phyloP scores from a whole-genome alignment of 768 basidiomycete genomes.

The Mrakia hoshinonis region DNA sequence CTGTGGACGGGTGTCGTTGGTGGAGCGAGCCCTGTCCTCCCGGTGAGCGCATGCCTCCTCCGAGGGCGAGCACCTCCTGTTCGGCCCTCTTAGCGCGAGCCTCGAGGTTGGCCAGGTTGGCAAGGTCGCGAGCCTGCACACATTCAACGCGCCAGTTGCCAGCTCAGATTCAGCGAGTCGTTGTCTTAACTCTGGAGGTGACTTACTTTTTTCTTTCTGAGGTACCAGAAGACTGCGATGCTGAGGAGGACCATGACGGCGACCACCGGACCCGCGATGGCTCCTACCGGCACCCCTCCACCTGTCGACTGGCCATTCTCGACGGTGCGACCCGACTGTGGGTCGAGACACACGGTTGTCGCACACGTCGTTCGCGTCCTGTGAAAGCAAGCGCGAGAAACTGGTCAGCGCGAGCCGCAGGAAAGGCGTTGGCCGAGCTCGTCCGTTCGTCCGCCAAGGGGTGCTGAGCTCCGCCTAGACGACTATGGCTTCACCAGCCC shows the following conservation, averaged over 20 bases:
- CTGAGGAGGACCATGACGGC: slow-evolving; percentile 21
- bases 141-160: not conserved
- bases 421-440: not conserved
- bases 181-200: no score
- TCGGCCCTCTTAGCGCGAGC: slow-evolving; percentile 27
- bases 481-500: not conserved
- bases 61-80: slow-evolving; percentile 24
- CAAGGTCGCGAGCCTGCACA: slow-evolving; percentile 17
- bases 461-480: not conserved
- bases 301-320: not conserved
- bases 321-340: not conserved
- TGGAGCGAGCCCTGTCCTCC: not conserved
- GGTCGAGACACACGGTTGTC: slow-evolving; percentile 21
- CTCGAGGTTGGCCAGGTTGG: slow-evolving; percentile 22
- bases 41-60: slow-evolving; percentile 13
- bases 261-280: slow-evolving; percentile 29
- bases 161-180: no score
- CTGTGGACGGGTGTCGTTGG: slow-evolving; percentile 19
- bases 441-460: not conserved
- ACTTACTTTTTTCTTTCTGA: slow-evolving; percentile 24
- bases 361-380: slow-evolving; percentile 29
- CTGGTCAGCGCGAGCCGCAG: not conserved
- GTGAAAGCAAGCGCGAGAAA: not conserved
- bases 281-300: slow-evolving; percentile 17
- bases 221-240: slow-evolving; percentile 25